Percentiles rank a stretch among this genome's conserved stretches.
phyloP scores from a whole-genome alignment of 2,329 filamentous ascomycete genomes.

The Fusarium chuoi region DNA sequence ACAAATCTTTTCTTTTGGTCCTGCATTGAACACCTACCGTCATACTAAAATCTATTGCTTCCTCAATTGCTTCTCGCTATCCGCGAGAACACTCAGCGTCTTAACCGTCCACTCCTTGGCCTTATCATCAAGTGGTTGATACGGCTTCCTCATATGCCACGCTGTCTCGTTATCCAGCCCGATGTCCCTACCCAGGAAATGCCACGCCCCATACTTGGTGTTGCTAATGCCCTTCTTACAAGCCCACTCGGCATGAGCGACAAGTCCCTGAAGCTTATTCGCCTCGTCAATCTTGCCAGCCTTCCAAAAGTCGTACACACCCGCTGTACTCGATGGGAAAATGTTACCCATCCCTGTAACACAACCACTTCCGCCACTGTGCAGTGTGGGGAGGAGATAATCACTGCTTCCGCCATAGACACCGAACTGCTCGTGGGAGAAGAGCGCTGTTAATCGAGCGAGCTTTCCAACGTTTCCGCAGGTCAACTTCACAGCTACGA shows the following conservation, averaged over 20 bases:
- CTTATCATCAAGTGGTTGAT: conserved; percentile 51
- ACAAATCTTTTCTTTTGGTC: background rate
- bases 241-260: conserved; percentile 60
- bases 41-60: background rate
- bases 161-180: conserved; percentile 49
- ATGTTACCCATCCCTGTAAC: conserved; percentile 59
- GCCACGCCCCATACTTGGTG: conserved; percentile 59
- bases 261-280: conserved; percentile 52
- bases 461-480: conserved; percentile 76
- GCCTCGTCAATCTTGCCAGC: conserved; percentile 52
- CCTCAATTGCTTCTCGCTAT: conserved; percentile 43
- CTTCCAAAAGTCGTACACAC: conserved; percentile 54
- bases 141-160: conserved; percentile 57
- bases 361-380: conserved; percentile 54
- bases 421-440: conserved; percentile 52
- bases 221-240: conserved; percentile 60
- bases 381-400: conserved; percentile 54
- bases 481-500: conserved; percentile 74
- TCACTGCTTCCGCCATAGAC: conserved; percentile 58
- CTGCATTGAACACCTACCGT: rapidly evolving
- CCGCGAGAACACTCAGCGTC: conserved; percentile 52
- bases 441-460: conserved; percentile 63
- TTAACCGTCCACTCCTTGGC: conserved; percentile 56
- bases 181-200: conserved; percentile 53
- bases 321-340: conserved; percentile 55